These are phyloP conservation scores for Prunus kanzakura DNA, from an alignment of 306 rosid genomes.

Conservation along the genomic window DNA sequence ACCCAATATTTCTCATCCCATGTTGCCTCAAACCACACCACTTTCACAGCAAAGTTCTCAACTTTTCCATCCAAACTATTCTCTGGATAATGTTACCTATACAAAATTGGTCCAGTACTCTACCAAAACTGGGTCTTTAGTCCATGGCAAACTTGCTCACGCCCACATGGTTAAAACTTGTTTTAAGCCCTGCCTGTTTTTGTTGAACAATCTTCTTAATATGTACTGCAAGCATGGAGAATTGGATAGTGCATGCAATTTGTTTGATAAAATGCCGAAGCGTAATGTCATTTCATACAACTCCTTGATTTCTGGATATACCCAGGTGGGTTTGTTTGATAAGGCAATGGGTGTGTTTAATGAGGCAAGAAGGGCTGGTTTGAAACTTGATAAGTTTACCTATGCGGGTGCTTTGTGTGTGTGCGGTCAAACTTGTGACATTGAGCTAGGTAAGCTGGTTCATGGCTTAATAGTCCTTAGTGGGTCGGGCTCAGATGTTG, in stretches of 20 bases:
- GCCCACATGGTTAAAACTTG: conserved; percentile 31
- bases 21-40: not conserved
- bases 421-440: conserved; percentile 29
- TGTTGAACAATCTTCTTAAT: conserved; percentile 38
- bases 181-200: conserved; percentile 31
- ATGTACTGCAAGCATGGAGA: conserved; percentile 30
- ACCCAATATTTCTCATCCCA: conserved; percentile 7
- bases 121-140: conserved; percentile 21
- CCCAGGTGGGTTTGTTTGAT: conserved; percentile 15
- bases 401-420: conserved; percentile 36
- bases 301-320: conserved; percentile 40
- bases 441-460: conserved; percentile 34
- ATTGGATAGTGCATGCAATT: conserved; percentile 15
- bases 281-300: conserved; percentile 33
- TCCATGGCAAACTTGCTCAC: conserved; percentile 39
- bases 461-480: conserved; percentile 40
- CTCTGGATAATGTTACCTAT: conserved; percentile 26
- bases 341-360: conserved; percentile 26
- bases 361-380: conserved; percentile 31
- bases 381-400: conserved; percentile 42
- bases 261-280: conserved; percentile 40
- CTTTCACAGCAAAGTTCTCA: not conserved
- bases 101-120: conserved; percentile 33
- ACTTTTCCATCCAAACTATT: conserved; percentile 7
- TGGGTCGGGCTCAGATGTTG: conserved; percentile 28